Conservation (phyloP, 75 land plant species). For the Selaginella tamariscina region DNA sequence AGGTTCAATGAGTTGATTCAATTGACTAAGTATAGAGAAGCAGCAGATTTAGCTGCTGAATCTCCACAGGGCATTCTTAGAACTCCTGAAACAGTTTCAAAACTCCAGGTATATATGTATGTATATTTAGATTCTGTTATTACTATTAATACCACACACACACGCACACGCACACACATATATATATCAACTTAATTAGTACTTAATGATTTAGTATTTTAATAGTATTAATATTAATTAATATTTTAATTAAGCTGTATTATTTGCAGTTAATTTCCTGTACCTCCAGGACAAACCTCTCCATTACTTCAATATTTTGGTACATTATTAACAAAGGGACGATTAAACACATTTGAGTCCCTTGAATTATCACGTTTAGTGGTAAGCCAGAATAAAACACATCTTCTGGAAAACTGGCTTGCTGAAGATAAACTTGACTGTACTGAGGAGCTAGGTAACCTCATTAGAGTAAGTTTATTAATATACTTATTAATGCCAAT, state of each 20-base stretch:
- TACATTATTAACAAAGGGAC: background rate
- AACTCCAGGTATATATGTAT: background rate
- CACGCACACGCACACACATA: too few relatives aligned
- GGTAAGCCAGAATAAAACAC: background rate
- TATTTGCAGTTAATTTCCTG: constrained; percentile 1
- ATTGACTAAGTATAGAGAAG: constrained; percentile 4
- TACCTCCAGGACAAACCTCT: background rate
- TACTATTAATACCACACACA: too few relatives aligned
- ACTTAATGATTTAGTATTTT: background rate
- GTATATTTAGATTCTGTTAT: too few relatives aligned
- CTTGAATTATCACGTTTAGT: background rate
- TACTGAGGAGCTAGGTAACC: constrained; percentile 3
- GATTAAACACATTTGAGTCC: background rate
- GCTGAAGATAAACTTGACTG: constrained; percentile 9
- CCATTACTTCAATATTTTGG: constrained; percentile 9
- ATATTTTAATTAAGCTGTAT: too few relatives aligned
- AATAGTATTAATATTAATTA: too few relatives aligned
- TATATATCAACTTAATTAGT: too few relatives aligned
- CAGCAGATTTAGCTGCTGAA: constrained; percentile 11
- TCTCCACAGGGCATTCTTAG: constrained; percentile 10
- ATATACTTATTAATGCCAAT: background rate
- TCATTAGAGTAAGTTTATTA: constrained; percentile 1
- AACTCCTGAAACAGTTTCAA: constrained; percentile 8
- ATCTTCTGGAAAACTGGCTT: constrained; percentile 5
- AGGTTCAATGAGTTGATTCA: background rate